phyloP scores from a whole-genome alignment of 164 flowering plant species.

The Tetracentron sinense region DNA sequence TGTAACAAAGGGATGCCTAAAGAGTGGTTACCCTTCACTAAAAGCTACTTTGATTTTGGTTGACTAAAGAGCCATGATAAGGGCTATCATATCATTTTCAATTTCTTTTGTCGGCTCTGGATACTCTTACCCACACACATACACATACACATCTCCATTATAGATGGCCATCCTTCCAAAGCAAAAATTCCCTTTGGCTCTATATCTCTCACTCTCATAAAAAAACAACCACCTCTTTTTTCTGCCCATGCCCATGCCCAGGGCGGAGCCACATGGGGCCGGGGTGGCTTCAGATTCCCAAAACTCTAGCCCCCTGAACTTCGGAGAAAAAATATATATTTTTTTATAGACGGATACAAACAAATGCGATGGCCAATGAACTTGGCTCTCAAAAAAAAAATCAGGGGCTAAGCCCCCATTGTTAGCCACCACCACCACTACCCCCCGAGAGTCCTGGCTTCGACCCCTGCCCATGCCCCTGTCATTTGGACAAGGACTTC shows the following conservation, averaged over 20 bases:
- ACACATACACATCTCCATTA: constrained; percentile 18
- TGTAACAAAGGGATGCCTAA: constrained; percentile 31
- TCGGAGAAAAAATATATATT: no score
- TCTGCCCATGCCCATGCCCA: constrained; percentile 8
- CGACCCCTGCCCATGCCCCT: neutral
- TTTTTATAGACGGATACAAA: no score
- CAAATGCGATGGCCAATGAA: no score
- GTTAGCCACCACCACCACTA: no score
- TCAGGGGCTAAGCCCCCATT: no score
- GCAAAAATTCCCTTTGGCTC: constrained; percentile 41
- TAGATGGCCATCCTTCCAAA: constrained; percentile 31
- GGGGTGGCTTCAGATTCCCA: no score
- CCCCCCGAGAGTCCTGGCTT: no score
- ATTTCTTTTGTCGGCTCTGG: constrained; percentile 36
- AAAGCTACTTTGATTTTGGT: constrained; percentile 34
- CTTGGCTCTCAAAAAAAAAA: no score
- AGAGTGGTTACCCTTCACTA: constrained; percentile 39
- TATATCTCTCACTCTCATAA: constrained; percentile 18
- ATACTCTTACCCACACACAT: constrained; percentile 43
- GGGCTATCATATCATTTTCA: constrained; percentile 12
- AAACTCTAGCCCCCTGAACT: no score
- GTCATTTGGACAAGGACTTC: constrained; percentile 18
- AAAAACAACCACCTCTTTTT: constrained; percentile 20
- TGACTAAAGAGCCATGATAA: constrained; percentile 10
- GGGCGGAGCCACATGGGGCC: no score